Base-by-base conservation (phyloP, 176 grass and related monocot species). In the Neostapfia colusana region DNA sequence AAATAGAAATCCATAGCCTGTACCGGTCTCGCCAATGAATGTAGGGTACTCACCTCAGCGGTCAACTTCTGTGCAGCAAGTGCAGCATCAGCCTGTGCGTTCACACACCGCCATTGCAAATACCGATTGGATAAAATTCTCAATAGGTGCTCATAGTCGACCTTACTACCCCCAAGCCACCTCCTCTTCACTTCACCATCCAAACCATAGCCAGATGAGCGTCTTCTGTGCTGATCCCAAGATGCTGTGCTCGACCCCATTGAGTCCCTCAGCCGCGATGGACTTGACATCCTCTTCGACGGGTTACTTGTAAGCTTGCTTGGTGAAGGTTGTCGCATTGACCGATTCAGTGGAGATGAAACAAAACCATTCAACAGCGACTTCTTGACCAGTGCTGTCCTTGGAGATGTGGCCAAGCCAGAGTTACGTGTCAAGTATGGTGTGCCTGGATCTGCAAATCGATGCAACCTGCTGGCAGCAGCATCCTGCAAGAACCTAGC, bases 81-180 rank as follows among this genome's bases (percentile, higher is more conserved):
- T 78, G 86, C 63, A 67, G 82, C 89, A 77, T 86, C 79, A 16
- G 85, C 81, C 40, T 90, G 92, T 25, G 89, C 89, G 59, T 95
- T 99, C 36, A 87, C 74, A 72, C 85, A 99, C 60, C 85, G 79
- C 91, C 95, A 99, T 60, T 99, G 95, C 85, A 99, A 85, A 69
- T 92, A 83, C 17, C 87, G 62, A 78, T 88, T 92, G 43, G 75
- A 85, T 31, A 86, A 63, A 79, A 99, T 83, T 79, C 85, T 94
- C 75, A 94, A 74, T 10, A 90, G 53, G 76, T 92, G 89, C 46
- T 93, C 95, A 73, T 83, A 81, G 38, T 90, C 91, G 20, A 90
- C 74, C 70, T 88, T 89, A 67, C 75, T 92, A 56, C 86, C 89
- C 54, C 88, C 83, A 73, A 72, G 88, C 82, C 90, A 88, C 65